These are phyloP conservation scores for Mycosphaerella sp. DNA, from an alignment of 2,329 filamentous ascomycete species.

Conservation along the genomic window DNA sequence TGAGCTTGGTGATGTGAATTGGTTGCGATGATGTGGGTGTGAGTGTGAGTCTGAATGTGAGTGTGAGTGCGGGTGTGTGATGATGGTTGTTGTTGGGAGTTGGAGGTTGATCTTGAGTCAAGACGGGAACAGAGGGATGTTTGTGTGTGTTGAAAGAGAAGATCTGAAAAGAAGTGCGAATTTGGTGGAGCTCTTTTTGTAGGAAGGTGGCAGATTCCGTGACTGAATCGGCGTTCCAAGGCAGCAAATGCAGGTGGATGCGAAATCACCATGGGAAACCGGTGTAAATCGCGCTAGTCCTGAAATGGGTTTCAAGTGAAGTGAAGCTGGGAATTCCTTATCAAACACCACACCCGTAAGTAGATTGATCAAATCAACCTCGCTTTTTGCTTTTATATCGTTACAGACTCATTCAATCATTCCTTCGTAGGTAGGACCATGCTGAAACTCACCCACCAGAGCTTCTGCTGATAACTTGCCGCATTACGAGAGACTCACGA, in stretches of 20 bases:
- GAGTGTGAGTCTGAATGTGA: not conserved
- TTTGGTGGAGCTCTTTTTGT: not conserved
- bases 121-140: not conserved
- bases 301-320: not conserved
- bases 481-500: too few species aligned
- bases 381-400: too few species aligned
- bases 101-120: not conserved
- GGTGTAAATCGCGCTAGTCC: not conserved
- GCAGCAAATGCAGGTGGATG: slow-evolving; percentile 3
- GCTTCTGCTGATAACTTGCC: too few species aligned
- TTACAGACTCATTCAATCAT: too few species aligned
- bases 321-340: not conserved
- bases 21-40: not conserved
- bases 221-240: not conserved
- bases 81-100: slow-evolving; percentile 4
- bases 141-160: slow-evolving; percentile 3
- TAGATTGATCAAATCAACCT: too few species aligned
- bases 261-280: slow-evolving; percentile 1
- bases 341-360: too few species aligned
- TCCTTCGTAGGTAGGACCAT: too few species aligned
- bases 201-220: not conserved
- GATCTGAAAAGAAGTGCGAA: not conserved
- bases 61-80: not conserved
- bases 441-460: too few species aligned
- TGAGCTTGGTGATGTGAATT: not conserved